Evolutionary conservation across 106 monocot species (phyloP).

Genomic region (Allium sativum): DNA sequence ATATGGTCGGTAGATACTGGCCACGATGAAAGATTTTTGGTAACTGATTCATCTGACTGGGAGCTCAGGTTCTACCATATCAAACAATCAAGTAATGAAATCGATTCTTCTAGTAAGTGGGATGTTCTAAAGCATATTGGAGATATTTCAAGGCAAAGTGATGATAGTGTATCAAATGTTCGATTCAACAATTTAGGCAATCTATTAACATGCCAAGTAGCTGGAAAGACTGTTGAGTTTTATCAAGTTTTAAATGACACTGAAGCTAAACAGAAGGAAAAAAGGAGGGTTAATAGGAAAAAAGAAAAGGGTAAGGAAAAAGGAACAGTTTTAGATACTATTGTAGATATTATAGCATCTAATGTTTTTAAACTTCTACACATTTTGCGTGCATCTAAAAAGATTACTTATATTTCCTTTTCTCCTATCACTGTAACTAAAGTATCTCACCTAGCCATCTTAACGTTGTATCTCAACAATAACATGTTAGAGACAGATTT

Average conservation of each 20-base stretch:
- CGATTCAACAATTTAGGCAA: slow-evolving; percentile 54
- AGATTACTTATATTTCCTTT: too few species aligned
- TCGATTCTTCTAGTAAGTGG: slow-evolving; percentile 44
- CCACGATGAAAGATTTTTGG: slow-evolving; percentile 55
- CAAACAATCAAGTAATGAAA: slow-evolving; percentile 10
- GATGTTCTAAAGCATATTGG: slow-evolving; percentile 74
- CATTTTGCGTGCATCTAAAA: too few species aligned
- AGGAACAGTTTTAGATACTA: too few species aligned
- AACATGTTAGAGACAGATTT: slow-evolving; percentile 71
- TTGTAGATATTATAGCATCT: too few species aligned
- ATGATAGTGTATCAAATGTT: slow-evolving; percentile 52
- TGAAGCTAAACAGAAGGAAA: too few species aligned
- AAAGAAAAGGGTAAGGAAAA: slow-evolving; percentile 60
- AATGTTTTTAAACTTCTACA: too few species aligned
- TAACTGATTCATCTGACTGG: slow-evolving; percentile 56
- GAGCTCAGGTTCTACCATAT: slow-evolving; percentile 62
- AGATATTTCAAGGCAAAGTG: slow-evolving; percentile 52
- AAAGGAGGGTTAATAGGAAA: too few species aligned
- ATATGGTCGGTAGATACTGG: slow-evolving; percentile 81
- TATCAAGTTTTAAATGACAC: slow-evolving; percentile 54
- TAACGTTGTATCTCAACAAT: slow-evolving; percentile 70
- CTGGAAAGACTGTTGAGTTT: slow-evolving; percentile 69
- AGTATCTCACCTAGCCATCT: slow-evolving; percentile 35
- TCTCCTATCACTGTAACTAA: too few species aligned
- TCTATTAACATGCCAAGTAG: slow-evolving; percentile 72